Evolutionary conservation across 2,329 filamentous ascomycete genomes (phyloP), one percentile per base, ranked within the genome.

Genomic region (Aspergillus tubingensis): DNA sequence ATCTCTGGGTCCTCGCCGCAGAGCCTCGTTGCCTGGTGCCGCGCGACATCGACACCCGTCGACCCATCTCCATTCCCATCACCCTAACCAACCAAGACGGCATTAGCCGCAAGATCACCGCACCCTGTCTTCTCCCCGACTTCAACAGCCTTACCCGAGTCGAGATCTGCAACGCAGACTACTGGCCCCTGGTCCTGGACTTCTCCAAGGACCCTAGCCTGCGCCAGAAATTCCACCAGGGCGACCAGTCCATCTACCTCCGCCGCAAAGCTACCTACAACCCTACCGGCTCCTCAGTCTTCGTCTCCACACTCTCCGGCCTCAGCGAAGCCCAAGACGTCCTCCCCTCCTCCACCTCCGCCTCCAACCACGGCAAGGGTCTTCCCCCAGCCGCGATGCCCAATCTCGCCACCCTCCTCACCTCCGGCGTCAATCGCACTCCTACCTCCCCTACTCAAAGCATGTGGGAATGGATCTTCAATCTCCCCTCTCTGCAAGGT

Each of bases 1-100:
- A 99, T 76, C 91, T 99, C 71, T 99, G 95, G 95, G 94, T 96
- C 10, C 83, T 99, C 3, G 95, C 95, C 1, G 89, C 91, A 0
- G 95, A 99, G 70, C 87, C 92, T 8, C 86, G 96, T 54, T 98
- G 94, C 72, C 84, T 99, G 0, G 86, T 99, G 0, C 86, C 91
- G 17, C 91, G 94, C 62, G 95, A 99, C 67, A 85, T 95, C 3
- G 88, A 95, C 61, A 96, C 91, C 0, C 87, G 89, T 43, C 87
- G 92, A 47, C 90, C 93, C 0, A 86, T 96, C 52, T 85, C 87
- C 7, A 84, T 93, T 2, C 87, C 91, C 0, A 82, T 96, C 49
- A 82, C 83, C 4, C 83, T 96, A 58, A 83, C 80, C 8, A 81
- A 91, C 62, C 85, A 77, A 55, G 65, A 76, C 64, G 76, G 78